These are phyloP conservation scores for Ricinus communis DNA, from an alignment of 345 rosid genomes.

Conservation along the genomic window DNA sequence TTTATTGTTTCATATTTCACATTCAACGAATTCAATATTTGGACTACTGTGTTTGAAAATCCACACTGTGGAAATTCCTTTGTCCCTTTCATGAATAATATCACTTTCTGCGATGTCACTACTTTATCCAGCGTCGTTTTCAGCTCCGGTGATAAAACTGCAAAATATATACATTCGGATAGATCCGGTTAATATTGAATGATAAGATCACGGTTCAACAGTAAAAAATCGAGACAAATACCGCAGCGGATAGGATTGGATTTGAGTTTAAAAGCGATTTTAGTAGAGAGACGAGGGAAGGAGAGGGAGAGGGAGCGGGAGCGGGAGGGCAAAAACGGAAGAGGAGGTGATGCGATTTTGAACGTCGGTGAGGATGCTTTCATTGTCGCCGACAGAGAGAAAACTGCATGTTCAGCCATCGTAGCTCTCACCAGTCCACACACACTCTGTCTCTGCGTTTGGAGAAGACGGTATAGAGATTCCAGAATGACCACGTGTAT, in stretches of 20 bases:
- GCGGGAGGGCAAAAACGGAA: not conserved
- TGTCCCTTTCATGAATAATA: conserved; percentile 86
- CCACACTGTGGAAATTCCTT: conserved; percentile 94
- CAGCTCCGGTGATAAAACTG: conserved; percentile 69
- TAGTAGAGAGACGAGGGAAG: conserved; percentile 2
- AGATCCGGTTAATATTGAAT: not conserved
- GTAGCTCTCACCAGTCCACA: too few relatives aligned
- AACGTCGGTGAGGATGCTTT: not conserved
- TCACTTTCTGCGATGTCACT: conserved; percentile 70
- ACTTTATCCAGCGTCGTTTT: conserved; percentile 69
- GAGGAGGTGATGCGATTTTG: not conserved
- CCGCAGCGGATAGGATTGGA: conserved; percentile 15
- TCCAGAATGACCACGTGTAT: too few relatives aligned
- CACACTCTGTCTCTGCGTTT: too few relatives aligned
- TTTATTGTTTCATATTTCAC: conserved; percentile 76
- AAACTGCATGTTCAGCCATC: conserved; percentile 9
- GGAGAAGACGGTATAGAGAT: too few relatives aligned
- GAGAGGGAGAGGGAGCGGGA: not conserved
- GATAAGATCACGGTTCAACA: not conserved
- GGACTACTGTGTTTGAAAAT: conserved; percentile 89
- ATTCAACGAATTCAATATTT: conserved; percentile 65
- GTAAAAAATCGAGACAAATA: not conserved
- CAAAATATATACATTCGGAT: not conserved
- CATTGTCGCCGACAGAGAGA: not conserved
- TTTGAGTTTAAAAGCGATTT: not conserved